Base-by-base conservation (phyloP, 805 yeast genomes). In the Zygosaccharomyces bisporus region DNA sequence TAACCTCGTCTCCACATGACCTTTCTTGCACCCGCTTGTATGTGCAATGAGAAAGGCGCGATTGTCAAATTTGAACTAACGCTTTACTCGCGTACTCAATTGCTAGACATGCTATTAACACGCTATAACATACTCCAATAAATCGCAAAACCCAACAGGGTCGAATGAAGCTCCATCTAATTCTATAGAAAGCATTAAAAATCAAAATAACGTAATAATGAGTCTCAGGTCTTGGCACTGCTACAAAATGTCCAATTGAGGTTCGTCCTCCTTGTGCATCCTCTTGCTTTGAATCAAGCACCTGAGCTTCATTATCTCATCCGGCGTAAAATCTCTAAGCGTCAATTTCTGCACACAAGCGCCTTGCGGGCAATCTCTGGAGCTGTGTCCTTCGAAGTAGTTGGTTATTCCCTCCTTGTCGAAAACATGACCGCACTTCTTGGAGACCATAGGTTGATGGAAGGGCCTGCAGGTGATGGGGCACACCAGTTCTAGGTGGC, bases 401-500 rank as follows among this genome's bases (percentile, higher is more conserved):
- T 60, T 62, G 8, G 50, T 37, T 1, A 83, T 66, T 16, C 77
- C 71, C 3, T 55, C 63, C 41, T 66, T 63, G 52, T 84, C 90
- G 56, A 73, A 83, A 0, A 77, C 76, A 63, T 86, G 95, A 0
- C 70, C 68, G 63, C 95, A 86, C 23, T 57, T 62, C 19, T 54
- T 62, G 2, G 83, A 76, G n/a, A 67, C 73, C 54, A 76, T 68
- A 0, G 95, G 93, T 3, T 64, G 64, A 17, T 61, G 67, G 60
- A 76, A 82, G 34, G 68, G 60, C 41, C 72, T 68, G 46, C 75
- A 57, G 0, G 89, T 77, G 10, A 85, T 69, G 0, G 91, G 91
- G 58, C 90, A 88, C 19, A 69, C 73, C 45, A 86, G 58, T 37
- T 81, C 79, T n/a, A 86, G 68, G 29, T 67, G 75, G 30, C 93